Evolutionary conservation across 495 filamentous ascomycete species (phyloP), one percentile per base, ranked within the genome.

Genomic region (Penicillium roqueforti): DNA sequence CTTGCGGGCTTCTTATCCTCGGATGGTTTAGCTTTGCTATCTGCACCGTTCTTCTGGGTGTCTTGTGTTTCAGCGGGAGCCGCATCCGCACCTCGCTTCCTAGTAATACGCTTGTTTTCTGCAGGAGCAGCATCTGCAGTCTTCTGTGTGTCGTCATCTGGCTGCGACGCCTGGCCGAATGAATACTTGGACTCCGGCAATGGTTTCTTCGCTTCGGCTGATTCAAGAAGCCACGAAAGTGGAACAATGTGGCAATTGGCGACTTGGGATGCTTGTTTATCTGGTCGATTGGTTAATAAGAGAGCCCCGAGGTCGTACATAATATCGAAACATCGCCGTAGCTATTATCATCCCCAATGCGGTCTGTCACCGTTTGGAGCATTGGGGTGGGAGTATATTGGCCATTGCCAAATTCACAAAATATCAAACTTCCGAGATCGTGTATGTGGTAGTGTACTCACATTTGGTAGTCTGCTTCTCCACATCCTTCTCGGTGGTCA

Each of bases 161-260:
- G 14, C 16, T 50, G 36, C 0, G 32, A 16, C 9, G 20, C 28
- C n/a, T 58, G 36, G 25, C 54, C 63, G 13, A 74, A 51, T 1
- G 70, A 50, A 51, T 74, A 74, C 4, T 69, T 36, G 18, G 72
- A 67, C 55, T 80, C 80, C 0, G 72, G 46, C 3, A 80, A 48
- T n/a, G 68, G 71, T 13, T 67, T 70, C 16, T 70, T 71, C 3
- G 70, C 62, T 22, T 72, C 55, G 13, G 75, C 60, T 8, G 78
- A 84, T 1, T 80, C 73, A 1, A 77, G 48, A 11, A 90, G 75
- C 87, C 87, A 91, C 6, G 82, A 65, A 4, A 87, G 50, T 6
- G 70, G 74, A 29, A 89, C 82, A 49, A 91, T 75, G 7, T 74
- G 75, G 22, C 86, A 76, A 11, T 61, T 68, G 13, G 72, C 54